These are phyloP conservation scores for Candida smagusa DNA, from an alignment of 1,139 yeast genomes.

Conservation along the genomic window DNA sequence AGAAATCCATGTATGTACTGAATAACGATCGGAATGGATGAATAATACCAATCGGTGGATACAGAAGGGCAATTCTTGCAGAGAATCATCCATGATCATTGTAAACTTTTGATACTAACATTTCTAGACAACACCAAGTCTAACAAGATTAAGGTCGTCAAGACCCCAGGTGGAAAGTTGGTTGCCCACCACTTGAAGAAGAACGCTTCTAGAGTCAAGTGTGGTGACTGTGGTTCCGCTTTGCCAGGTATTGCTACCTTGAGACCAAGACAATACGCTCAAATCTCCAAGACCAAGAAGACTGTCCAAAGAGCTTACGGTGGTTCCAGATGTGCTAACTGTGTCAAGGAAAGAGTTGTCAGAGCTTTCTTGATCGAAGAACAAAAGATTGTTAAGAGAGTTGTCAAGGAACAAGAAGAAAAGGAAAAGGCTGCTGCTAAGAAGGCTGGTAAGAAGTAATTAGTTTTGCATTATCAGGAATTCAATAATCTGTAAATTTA, in stretches of 20 bases:
- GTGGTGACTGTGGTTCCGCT: slow-evolving; percentile 97
- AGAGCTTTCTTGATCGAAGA: slow-evolving; percentile 99
- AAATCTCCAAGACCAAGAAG: slow-evolving; percentile 92
- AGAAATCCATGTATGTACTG: slow-evolving; percentile 47
- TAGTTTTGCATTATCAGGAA: slow-evolving; percentile 8
- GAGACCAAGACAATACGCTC: slow-evolving; percentile 98
- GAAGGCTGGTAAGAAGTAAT: slow-evolving; percentile 39
- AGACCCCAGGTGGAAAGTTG: slow-evolving; percentile 99
- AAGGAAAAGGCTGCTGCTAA: slow-evolving; percentile 68
- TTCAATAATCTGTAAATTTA: slow-evolving; percentile 15
- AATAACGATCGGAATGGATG: not conserved
- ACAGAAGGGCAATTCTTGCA: not conserved
- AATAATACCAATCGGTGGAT: not conserved
- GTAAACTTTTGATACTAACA: slow-evolving; percentile 34
- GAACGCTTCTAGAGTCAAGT: slow-evolving; percentile 92
- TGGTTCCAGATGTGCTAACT: slow-evolving; percentile 97
- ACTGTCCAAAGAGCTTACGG: slow-evolving; percentile 99
- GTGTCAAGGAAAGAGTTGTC: slow-evolving; percentile 97
- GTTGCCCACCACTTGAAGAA: slow-evolving; percentile 97
- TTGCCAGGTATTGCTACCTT: slow-evolving; percentile 90
- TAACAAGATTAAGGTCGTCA: slow-evolving; percentile 98
- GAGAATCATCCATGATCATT: not conserved
- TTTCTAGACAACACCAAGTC: slow-evolving; percentile 92
- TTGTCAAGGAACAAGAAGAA: slow-evolving; percentile 89
- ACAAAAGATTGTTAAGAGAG: slow-evolving; percentile 99